Base-by-base conservation (phyloP, 768 basidiomycete genomes). In the Mycena galopus region DNA sequence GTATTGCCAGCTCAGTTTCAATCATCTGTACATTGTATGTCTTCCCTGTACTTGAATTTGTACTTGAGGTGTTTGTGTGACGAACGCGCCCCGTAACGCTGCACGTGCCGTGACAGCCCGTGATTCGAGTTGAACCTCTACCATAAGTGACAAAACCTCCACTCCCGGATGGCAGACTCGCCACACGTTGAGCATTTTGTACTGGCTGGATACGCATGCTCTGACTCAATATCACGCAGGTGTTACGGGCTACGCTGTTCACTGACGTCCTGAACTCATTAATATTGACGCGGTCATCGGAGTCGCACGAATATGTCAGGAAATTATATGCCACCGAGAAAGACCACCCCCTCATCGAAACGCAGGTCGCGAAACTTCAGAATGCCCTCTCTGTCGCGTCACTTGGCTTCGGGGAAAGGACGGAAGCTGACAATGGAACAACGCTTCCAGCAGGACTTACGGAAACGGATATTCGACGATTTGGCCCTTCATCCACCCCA, bases 401-500 rank as follows among this genome's bases (percentile, higher is more conserved):
- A 42, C 47, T 65, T 9, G 8, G 32, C 21, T 27, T 29, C 19
- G 37, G 16, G n/a, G 50, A 33, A 25, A 47, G 8, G n/a, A 35
- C 60, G 53, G 55, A 61, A 58, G 44, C 37, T 14, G 33, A 51
- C 7, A 10, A 39, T 9, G 58, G 2, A 11, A 14, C 57, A 5
- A 19, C 14, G 30, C 19, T 19, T 1, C 25, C 19, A 23, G 58
- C 47, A 23, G 62, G 66, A 10, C 61, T 72, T 10, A 42, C 71
- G 39, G 71, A 67, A 44, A 21, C 14, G 32, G 72, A 73, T 19
- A 42, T 73, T 27, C 47, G 58, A 47, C 61, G 67, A 25, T 69
- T 69, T 60, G n/a, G 25, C 19, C n/a, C 55, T 4, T 17, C 57
- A 29, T 27, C 27, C 14, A 53, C 33, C 25, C 23, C 47, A 23